phyloP scores from a whole-genome alignment of 768 basidiomycete species.

The Paxillus involutus region DNA sequence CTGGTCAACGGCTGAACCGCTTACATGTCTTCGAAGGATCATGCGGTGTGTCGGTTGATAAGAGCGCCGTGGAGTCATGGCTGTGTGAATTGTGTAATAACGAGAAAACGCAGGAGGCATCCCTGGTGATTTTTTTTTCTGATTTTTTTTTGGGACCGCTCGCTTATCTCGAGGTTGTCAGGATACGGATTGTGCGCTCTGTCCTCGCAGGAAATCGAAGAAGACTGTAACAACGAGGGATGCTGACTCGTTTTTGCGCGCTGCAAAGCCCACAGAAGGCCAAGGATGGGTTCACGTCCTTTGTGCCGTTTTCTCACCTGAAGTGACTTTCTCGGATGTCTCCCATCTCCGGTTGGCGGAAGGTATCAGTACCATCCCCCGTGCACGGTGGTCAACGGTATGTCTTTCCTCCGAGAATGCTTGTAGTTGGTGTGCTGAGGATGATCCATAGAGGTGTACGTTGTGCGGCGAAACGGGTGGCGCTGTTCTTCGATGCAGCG shows the following conservation, averaged over 20 bases:
- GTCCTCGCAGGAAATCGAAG: constrained; percentile 51
- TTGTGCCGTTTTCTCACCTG: constrained; percentile 86
- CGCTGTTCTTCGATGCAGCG: constrained; percentile 80
- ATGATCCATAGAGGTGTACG: constrained; percentile 58
- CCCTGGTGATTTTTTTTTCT: constrained; percentile 48
- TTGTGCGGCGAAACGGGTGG: constrained; percentile 75
- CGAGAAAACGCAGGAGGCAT: constrained; percentile 76
- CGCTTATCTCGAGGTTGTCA: constrained; percentile 29
- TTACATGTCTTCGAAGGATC: constrained; percentile 42
- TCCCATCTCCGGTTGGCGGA: constrained; percentile 76
- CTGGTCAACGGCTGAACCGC: neutral
- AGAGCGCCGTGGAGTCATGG: constrained; percentile 70
- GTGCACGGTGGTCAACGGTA: constrained; percentile 73
- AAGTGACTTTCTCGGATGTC: constrained; percentile 81
- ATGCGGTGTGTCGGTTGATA: constrained; percentile 68
- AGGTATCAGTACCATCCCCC: constrained; percentile 73
- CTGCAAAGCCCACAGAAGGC: constrained; percentile 89
- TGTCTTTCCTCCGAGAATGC: constrained; percentile 27
- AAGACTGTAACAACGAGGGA: constrained; percentile 48
- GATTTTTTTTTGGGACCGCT: neutral
- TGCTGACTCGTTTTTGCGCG: constrained; percentile 66
- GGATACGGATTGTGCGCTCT: constrained; percentile 85
- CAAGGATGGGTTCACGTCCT: constrained; percentile 91
- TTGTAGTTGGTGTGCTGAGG: neutral
- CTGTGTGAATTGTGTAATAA: constrained; percentile 87